A percentile compares a stretch with the other conserved stretches of the same genome.
Evolutionary conservation across 2,329 filamentous ascomycete species (phyloP).

Genomic region (Fusarium graminum): DNA sequence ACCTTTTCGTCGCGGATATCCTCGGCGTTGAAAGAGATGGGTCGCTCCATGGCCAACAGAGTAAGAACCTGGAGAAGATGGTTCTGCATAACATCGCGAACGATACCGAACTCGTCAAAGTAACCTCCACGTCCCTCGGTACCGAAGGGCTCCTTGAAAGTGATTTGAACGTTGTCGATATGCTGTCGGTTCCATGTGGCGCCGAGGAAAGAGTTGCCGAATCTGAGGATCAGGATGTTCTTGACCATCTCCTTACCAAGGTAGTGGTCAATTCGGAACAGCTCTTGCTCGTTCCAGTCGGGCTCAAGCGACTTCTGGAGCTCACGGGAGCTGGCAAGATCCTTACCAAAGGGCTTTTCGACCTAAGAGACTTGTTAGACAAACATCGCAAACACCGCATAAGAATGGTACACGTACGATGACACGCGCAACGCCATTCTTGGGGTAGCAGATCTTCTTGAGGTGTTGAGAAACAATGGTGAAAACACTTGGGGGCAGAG

Average conservation of each 20-base stretch:
- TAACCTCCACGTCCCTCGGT: conserved; percentile 98
- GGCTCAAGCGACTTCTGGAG: conserved; percentile 95
- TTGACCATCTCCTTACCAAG: conserved; percentile 99
- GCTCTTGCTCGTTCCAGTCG: conserved; percentile 98
- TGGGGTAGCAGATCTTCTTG: conserved; percentile 97
- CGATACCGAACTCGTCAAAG: conserved; percentile 99
- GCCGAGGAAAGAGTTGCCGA: conserved; percentile 98
- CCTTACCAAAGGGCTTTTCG: conserved; percentile 99
- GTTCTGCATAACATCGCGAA: conserved; percentile 99
- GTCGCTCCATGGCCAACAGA: conserved; percentile 96
- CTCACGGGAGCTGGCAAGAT: conserved; percentile 92
- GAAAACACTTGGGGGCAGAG: conserved; percentile 96
- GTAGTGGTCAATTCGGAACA: conserved; percentile 99
- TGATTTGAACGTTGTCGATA: conserved; percentile 99
- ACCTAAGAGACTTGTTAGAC: conserved; percentile 69
- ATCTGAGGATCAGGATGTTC: conserved; percentile 97
- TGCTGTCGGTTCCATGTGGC: conserved; percentile 99
- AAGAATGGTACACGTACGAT: conserved; percentile 70
- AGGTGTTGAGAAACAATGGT: conserved; percentile 97
- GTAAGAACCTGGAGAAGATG: conserved; percentile 97
- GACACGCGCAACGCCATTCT: conserved; percentile 89
- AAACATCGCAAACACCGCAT: not conserved
- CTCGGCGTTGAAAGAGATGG: conserved; percentile 97
- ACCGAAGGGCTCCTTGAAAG: conserved; percentile 99
- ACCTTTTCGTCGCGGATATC: conserved; percentile 99